phyloP scores from a whole-genome alignment of 495 filamentous ascomycete species.

The Talaromyces liani region DNA sequence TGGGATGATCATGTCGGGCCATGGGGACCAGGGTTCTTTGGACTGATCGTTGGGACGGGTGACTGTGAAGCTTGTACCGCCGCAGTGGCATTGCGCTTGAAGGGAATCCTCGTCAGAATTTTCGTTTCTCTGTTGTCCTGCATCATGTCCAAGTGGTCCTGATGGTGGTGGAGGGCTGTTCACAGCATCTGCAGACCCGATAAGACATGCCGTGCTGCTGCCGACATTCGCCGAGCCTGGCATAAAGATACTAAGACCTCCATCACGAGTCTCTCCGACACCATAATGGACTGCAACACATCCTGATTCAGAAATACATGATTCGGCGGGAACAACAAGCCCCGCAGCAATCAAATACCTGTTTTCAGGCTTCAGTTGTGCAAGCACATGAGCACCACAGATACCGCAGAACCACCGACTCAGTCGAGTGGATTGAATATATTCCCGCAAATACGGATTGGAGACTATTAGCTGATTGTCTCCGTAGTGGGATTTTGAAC shows the following conservation, averaged over 20 bases:
- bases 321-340: slow-evolving; percentile 22
- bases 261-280: slow-evolving; percentile 45
- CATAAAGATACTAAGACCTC: slow-evolving; percentile 50
- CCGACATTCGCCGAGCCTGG: slow-evolving; percentile 10
- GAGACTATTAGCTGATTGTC: slow-evolving; percentile 12
- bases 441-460: slow-evolving; percentile 28
- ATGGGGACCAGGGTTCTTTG: slow-evolving; percentile 34
- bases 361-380: slow-evolving; percentile 19
- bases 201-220: neutral
- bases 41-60: slow-evolving; percentile 34
- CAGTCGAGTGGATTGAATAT: slow-evolving; percentile 37
- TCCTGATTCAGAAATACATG: slow-evolving; percentile 26
- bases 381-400: slow-evolving; percentile 60
- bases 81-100: slow-evolving; percentile 33
- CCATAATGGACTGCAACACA: slow-evolving; percentile 34
- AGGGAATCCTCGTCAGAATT: slow-evolving; percentile 12
- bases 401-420: slow-evolving; percentile 60
- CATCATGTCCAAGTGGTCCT: slow-evolving; percentile 11
- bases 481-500: slow-evolving; percentile 8
- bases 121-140: neutral
- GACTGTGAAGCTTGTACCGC: slow-evolving; percentile 37
- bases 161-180: neutral
- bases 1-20: slow-evolving; percentile 46
- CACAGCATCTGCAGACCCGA: neutral
- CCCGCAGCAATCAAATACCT: slow-evolving; percentile 39